Percentiles rank a stretch among this genome's conserved stretches.
Evolutionary conservation across 129 eudicot genomes (phyloP).

Genomic region (Scalesia atractyloides): DNA sequence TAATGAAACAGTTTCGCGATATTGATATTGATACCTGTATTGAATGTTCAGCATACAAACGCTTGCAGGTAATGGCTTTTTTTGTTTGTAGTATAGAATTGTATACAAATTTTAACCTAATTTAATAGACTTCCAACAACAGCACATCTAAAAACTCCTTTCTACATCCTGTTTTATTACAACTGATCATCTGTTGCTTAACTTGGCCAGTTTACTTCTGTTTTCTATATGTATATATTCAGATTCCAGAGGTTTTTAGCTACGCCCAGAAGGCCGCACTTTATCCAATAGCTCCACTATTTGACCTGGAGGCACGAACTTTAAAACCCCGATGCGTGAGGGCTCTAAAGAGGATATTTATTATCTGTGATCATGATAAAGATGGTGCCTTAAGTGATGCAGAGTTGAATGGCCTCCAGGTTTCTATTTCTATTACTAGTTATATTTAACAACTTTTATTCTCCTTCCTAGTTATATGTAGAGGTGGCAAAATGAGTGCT

Average conservation of each 20-base stretch:
- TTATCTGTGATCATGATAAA: constrained; percentile 80
- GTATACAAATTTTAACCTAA: neutral
- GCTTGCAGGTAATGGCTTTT: constrained; percentile 47
- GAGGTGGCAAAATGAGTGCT: neutral
- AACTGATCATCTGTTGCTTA: neutral
- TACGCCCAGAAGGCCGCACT: constrained; percentile 87
- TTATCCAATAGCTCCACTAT: constrained; percentile 88
- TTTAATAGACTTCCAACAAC: neutral
- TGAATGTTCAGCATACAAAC: constrained; percentile 65
- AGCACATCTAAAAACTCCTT: neutral
- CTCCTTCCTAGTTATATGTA: neutral
- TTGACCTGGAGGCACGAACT: constrained; percentile 78
- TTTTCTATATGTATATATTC: constrained; percentile 24
- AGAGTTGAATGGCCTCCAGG: constrained; percentile 93
- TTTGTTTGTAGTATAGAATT: neutral
- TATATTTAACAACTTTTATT: constrained; percentile 20
- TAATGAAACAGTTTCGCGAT: constrained; percentile 83
- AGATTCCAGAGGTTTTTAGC: constrained; percentile 85
- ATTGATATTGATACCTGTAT: constrained; percentile 62
- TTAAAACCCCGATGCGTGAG: constrained; percentile 78
- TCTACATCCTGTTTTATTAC: neutral
- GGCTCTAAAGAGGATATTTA: constrained; percentile 86
- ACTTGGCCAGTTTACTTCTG: neutral
- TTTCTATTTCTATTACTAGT: constrained; percentile 22
- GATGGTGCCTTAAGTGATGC: constrained; percentile 94